Conservation (phyloP, 129 eudicot species). For the Pittosporum tobira region DNA sequence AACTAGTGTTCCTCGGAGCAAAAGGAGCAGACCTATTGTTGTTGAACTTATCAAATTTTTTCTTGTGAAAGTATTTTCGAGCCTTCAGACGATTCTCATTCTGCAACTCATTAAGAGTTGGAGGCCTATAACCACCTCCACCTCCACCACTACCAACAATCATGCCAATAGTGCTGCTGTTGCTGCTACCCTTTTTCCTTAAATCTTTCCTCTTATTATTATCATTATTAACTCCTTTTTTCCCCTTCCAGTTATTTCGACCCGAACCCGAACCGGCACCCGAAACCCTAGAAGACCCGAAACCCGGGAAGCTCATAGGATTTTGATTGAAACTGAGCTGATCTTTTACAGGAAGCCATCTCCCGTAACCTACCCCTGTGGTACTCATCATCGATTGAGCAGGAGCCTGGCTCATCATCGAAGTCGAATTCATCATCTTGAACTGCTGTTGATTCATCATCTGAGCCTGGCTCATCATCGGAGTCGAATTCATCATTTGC, state of each 20-base stretch:
- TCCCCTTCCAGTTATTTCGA: slow-evolving; percentile 51
- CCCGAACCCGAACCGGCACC: too few relatives aligned
- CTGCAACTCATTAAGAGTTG: slow-evolving; percentile 32
- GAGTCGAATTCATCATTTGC: slow-evolving; percentile 17
- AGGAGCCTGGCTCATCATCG: background rate
- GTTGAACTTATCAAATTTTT: slow-evolving; percentile 23
- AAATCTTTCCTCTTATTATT: slow-evolving; percentile 20
- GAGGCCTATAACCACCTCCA: slow-evolving; percentile 39
- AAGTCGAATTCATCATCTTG: background rate
- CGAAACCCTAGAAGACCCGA: background rate
- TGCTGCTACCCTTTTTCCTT: slow-evolving; percentile 15
- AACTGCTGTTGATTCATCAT: slow-evolving; percentile 3
- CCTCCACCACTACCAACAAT: slow-evolving; percentile 3
- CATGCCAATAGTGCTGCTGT: slow-evolving; percentile 3
- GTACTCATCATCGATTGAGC: slow-evolving; percentile 4
- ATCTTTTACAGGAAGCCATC: slow-evolving; percentile 29
- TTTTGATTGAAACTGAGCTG: slow-evolving; percentile 13
- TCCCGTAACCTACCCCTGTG: slow-evolving; percentile 20
- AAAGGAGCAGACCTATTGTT: slow-evolving; percentile 28
- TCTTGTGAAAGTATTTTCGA: slow-evolving; percentile 36
- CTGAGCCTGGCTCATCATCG: slow-evolving; percentile 27
- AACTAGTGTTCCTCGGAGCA: slow-evolving; percentile 56
- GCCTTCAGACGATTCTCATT: slow-evolving; percentile 52
- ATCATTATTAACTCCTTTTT: slow-evolving; percentile 12
- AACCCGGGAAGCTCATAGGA: slow-evolving; percentile 12